These are phyloP conservation scores for Eremochloa ophiuroides DNA, from an alignment of 176 grass and related monocot species.

Conservation along the genomic window DNA sequence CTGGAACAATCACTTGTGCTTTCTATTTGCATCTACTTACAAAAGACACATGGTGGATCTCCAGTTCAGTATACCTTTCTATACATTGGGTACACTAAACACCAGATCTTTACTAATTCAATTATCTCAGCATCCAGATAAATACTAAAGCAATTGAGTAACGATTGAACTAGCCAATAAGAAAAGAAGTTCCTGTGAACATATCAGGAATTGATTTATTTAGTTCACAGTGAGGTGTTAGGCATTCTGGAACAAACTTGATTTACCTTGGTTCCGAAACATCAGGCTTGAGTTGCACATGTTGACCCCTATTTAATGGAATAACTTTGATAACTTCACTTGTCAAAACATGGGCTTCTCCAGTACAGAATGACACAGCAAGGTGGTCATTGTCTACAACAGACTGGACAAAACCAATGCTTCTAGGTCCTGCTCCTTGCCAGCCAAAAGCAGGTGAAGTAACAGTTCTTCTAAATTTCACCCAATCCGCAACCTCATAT, in stretches of 20 bases:
- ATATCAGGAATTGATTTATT: constrained; percentile 15
- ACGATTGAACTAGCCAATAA: background rate
- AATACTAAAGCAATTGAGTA: background rate
- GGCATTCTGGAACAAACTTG: background rate
- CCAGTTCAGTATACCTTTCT: background rate
- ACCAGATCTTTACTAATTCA: background rate
- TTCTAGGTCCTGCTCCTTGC: constrained; percentile 88
- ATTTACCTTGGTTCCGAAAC: constrained; percentile 83
- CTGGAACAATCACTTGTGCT: background rate
- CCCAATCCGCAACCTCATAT: constrained; percentile 89
- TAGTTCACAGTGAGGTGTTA: constrained; percentile 20
- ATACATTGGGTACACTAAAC: background rate
- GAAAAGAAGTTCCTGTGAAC: background rate
- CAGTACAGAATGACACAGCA: constrained; percentile 93
- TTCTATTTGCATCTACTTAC: background rate
- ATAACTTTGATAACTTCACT: constrained; percentile 96
- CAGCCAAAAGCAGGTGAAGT: constrained; percentile 74
- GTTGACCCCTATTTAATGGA: constrained; percentile 94
- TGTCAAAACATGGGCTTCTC: constrained; percentile 82
- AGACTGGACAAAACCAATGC: constrained; percentile 94
- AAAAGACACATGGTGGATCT: background rate
- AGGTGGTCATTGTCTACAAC: constrained; percentile 65
- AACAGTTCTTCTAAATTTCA: constrained; percentile 88
- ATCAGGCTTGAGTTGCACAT: constrained; percentile 92
- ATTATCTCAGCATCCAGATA: constrained; percentile 1